Conservation (phyloP, 345 rosid genomes). For the Sonneratia caseolaris region DNA sequence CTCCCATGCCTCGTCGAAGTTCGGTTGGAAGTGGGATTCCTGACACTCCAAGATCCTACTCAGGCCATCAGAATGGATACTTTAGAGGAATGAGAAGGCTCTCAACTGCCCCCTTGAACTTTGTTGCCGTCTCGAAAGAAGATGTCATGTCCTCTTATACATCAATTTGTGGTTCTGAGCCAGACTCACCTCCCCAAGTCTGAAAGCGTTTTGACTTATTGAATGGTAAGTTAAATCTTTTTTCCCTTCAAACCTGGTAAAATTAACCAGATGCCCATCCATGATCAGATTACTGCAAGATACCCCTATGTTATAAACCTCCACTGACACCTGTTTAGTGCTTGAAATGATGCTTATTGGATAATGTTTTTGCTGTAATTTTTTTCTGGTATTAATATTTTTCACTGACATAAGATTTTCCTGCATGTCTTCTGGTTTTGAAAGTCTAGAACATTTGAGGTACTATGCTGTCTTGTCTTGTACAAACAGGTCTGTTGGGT, state of each 20-base stretch:
- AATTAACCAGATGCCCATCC: background rate
- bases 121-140: conserved; percentile 76
- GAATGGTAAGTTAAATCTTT: conserved; percentile 17
- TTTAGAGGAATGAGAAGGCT: conserved; percentile 79
- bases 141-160: conserved; percentile 79
- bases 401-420: no score
- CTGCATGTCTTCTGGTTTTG: no score
- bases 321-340: background rate
- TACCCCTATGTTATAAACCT: background rate
- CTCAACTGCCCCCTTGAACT: conserved; percentile 73
- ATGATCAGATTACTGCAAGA: background rate
- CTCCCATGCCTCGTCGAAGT: conserved; percentile 78
- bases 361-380: background rate
- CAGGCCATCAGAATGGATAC: conserved; percentile 83
- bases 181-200: conserved; percentile 65
- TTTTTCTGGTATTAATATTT: no score
- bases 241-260: background rate
- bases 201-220: conserved; percentile 2
- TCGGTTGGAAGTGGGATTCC: conserved; percentile 62
- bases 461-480: no score
- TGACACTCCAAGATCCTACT: conserved; percentile 92
- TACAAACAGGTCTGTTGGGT: no score
- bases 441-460: no score
- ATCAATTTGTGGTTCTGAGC: conserved; percentile 73
- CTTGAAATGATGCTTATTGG: background rate